Base-by-base conservation (phyloP, 805 yeast genomes). In the Sugiyamaella valdiviana region DNA sequence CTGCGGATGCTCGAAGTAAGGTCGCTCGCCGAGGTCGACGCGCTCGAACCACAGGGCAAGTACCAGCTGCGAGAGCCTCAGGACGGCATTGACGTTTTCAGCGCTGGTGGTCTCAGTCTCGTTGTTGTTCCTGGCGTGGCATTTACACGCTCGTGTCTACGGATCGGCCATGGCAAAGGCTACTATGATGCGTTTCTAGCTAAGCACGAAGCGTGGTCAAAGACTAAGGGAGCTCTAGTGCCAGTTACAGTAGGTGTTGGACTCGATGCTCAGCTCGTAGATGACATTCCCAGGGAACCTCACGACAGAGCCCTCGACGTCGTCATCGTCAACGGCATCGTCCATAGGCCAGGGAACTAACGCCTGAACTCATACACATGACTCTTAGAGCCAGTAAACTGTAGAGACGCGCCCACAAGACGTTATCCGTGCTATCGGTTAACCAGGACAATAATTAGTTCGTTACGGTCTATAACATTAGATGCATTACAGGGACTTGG, bases 81-180 rank as follows among this genome's bases (percentile, higher is more conserved):
- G 64, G 64, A 2, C 61, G 49, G 53, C 61, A 15, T 49, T 60
- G 6, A 39, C 5, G 62, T 61, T 9, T 45, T 52, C 12, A 58
- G 56, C 2, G 63, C 58, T 0, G 59, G 54, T 2, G 80, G 78
- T 0, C 65, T 91, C 19, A 97, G 91, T 56, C 57, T 91, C 7
- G 68, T 91, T 5, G 65, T 91, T 5, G 72, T 91, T 0, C 98
- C 98, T 0, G 97, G 95, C 0, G 82, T 91, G 1, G 96, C 86
- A 0, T 90, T 86, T 63, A 75, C 85, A 1, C 54, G 35, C 10
- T 54, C 61, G 10, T 57, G 80, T 19, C 63, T 70, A 10, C 63
- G 99, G 46, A 62, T 91, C 46, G 99, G 99, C 1, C 95, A 88
- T 62, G 99, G 99, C 1, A 91, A 82, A 4, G 99, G 97, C 0